Conservation (phyloP, 176 grass and related monocot genomes). For the Cenchrus fungigraminus region DNA sequence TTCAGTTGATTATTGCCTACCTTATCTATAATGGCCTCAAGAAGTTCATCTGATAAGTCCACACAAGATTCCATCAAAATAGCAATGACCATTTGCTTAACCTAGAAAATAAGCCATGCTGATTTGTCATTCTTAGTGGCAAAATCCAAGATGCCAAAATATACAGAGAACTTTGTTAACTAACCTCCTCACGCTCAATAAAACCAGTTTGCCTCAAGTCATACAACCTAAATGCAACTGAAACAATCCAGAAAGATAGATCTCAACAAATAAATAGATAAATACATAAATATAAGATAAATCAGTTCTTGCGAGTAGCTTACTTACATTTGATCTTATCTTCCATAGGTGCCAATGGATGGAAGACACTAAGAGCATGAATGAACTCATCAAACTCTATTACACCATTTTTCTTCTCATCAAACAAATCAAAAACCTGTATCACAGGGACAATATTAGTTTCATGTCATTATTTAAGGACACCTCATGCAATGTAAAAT, state of each 20-base stretch:
- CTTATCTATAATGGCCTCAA: constrained; percentile 77
- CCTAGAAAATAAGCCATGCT: constrained; percentile 51
- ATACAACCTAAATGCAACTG: constrained; percentile 75
- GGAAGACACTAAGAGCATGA: constrained; percentile 82
- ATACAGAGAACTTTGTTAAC: constrained; percentile 23
- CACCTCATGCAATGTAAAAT: constrained; percentile 2
- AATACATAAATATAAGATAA: not conserved
- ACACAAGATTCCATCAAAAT: constrained; percentile 76
- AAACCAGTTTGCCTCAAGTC: constrained; percentile 75
- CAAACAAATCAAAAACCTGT: constrained; percentile 84
- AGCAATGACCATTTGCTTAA: constrained; percentile 90
- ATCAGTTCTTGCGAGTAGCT: not conserved
- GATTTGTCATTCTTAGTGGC: not conserved
- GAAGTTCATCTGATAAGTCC: constrained; percentile 64
- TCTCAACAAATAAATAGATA: not conserved
- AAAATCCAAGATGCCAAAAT: constrained; percentile 10
- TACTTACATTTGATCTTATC: constrained; percentile 85
- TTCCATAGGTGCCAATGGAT: constrained; percentile 71
- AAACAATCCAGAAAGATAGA: constrained; percentile 21
- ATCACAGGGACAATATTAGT: not conserved
- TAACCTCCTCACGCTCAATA: constrained; percentile 68
- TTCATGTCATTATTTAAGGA: not conserved
- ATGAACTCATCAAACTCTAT: constrained; percentile 94
- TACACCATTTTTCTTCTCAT: constrained; percentile 91
- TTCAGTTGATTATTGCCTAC: constrained; percentile 31